Evolutionary conservation across 106 monocot genomes (phyloP), one percentile per base, ranked within the genome.

Genomic region (Dendrobium huoshanense): DNA sequence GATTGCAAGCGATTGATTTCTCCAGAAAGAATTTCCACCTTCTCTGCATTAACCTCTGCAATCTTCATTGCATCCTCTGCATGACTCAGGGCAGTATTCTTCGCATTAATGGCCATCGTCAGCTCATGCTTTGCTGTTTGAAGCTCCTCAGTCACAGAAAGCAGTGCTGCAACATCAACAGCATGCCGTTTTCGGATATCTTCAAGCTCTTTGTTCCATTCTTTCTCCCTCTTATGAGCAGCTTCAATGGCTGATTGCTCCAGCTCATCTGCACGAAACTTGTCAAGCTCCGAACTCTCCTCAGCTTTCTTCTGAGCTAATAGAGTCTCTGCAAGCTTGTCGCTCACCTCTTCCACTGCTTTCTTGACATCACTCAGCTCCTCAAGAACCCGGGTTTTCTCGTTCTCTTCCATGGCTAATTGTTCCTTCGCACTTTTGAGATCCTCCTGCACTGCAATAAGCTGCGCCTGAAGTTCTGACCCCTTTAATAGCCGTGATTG

Each of bases 381-480:
- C 59, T 88, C 88, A 19, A 88, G 55, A 55, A 81, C 83, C 1
- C 65, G 82, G 58, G 79, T 59, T 72, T 87, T 94, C 88, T 95
- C 97, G 37, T 80, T 78, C 81, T 87, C 86, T 5, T 78, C 78
- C 65, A 72, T 56, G 22, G 84, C 84, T 55, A 98, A 77, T 25
- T 81, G 89, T 78, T 95, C 97, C 80, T 90, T 91, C 15, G 88
- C 86, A 72, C 87, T 89, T 88, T 88, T 92, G 37, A 98, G 83
- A 5, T 98, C 92, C 73, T 94, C 86, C 68, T 88, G 85, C 19
- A 72, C 87, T 2, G 75, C 8, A 73, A 25, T 77, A 11, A 88
- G 78, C 78, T 89, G 87, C 18, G 72, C 75, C 75, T 88, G 87
- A 25, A 91, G 54, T 67, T 91, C 93, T 2, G 85, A 77, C 19